These are phyloP conservation scores for Suzukiozyma palmioleophila DNA, from an alignment of 1,139 yeast species.

Conservation along the genomic window DNA sequence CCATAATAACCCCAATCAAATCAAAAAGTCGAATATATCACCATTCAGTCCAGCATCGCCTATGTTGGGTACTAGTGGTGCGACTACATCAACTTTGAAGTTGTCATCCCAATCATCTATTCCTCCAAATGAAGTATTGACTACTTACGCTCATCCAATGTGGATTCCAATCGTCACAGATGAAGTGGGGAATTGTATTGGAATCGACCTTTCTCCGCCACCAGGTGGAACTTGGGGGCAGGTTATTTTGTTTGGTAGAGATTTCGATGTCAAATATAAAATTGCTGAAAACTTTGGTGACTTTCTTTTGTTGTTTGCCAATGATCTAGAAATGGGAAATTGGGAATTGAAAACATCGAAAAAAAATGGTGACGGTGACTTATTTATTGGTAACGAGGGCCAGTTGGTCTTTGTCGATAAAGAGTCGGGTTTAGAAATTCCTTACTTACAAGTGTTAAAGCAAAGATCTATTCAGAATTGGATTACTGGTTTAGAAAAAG, in stretches of 20 bases:
- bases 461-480: conserved; percentile 28
- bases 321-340: conserved; percentile 76
- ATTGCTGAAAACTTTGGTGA: conserved; percentile 85
- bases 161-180: conserved; percentile 94
- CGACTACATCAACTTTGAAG: conserved; percentile 4
- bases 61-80: conserved; percentile 5
- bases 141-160: conserved; percentile 74
- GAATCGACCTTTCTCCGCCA: conserved; percentile 85
- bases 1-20: conserved; percentile 18
- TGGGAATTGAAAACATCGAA: conserved; percentile 59
- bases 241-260: conserved; percentile 83
- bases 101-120: conserved; percentile 51
- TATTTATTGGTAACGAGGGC: conserved; percentile 61
- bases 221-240: conserved; percentile 72
- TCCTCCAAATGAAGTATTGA: conserved; percentile 70
- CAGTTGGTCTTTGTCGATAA: conserved; percentile 63
- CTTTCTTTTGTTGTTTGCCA: conserved; percentile 73
- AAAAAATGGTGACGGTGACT: conserved; percentile 44
- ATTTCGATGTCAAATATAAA: conserved; percentile 76
- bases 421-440: conserved; percentile 40
- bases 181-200: conserved; percentile 85
- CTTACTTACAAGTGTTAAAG: conserved; percentile 63
- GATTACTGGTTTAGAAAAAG: conserved; percentile 23
- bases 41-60: conserved; percentile 10
- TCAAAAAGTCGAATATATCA: conserved; percentile 14